Base-by-base conservation (phyloP, 208 protist species). In the Trypanosoma grayi region DNA sequence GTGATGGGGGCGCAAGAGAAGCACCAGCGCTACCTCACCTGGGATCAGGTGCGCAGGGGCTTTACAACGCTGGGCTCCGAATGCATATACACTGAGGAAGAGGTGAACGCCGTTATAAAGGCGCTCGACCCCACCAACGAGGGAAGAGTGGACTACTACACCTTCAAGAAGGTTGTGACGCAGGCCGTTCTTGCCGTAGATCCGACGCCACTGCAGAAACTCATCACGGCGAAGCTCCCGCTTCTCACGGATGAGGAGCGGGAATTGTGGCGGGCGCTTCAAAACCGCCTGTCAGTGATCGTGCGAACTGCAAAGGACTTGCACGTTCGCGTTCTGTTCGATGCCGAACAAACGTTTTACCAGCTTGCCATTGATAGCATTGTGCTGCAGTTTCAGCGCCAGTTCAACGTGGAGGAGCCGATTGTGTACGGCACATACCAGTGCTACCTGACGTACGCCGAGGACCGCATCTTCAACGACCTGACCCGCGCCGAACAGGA, bases 291-390 rank as follows among this genome's bases (percentile, higher is more conserved):
- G 39, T 60, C 62, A 6, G 60, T 85, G n/a, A 87, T 97, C 62
- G 76, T 79, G 28, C 52, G 79, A 14, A 90, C 79, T 43, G 88
- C 85, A 8, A 68, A 70, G 41, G 71, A 77, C 45, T 64, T 92
- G 31, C 77, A 80, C 22, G 89, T 97, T 11, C 82, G 84, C 57
- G 72, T 94, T 60, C 73, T 98, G 31, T 75, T 99, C 28, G 97
- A 99, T 67, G 97, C 97, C 10, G 97, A 99, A 84, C 97, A 99
- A 80, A 97, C 88, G 28, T 98, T 98, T 68, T 94, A 98, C 60
- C 97, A 98, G 77, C 75, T 94, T 34, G 94, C 94, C 57, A 98
- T 99, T 70, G 97, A 98, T 72, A 78, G 85, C 63, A 84, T 98
- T 34, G 82, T 84, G 25, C 55, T 90, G 11, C 60, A 81, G 34